These are phyloP conservation scores for Fusarium torreyae DNA, from an alignment of 2,329 filamentous ascomycete species.

Conservation along the genomic window DNA sequence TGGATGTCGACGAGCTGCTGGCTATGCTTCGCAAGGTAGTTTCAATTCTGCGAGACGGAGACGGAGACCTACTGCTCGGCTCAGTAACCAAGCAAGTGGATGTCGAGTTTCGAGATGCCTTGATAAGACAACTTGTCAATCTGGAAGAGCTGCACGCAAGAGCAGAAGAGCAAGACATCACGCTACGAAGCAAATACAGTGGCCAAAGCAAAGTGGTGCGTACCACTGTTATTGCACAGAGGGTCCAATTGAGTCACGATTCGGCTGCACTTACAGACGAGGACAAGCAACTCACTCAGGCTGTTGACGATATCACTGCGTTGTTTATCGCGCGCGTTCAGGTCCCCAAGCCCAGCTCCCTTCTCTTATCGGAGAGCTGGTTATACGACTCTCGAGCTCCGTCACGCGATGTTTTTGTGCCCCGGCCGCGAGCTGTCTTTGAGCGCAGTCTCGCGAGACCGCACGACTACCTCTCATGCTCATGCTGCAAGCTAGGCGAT, in stretches of 20 bases:
- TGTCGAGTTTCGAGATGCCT: slow-evolving; percentile 50
- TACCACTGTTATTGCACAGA: slow-evolving; percentile 85
- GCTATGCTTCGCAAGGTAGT: slow-evolving; percentile 49
- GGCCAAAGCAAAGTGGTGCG: slow-evolving; percentile 78
- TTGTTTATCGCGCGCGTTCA: slow-evolving; percentile 49
- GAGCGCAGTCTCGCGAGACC: slow-evolving; percentile 80
- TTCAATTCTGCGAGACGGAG: slow-evolving; percentile 55
- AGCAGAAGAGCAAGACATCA: slow-evolving; percentile 61
- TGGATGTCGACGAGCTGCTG: slow-evolving; percentile 57
- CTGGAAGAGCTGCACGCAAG: slow-evolving; percentile 63
- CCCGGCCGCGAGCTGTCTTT: slow-evolving; percentile 77
- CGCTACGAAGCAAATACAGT: slow-evolving; percentile 82
- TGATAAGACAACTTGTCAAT: slow-evolving; percentile 61
- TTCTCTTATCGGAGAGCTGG: slow-evolving; percentile 80
- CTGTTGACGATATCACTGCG: slow-evolving; percentile 67
- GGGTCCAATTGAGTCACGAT: slow-evolving; percentile 84
- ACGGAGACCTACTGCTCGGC: slow-evolving; percentile 55
- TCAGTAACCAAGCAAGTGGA: slow-evolving; percentile 53
- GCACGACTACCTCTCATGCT: slow-evolving; percentile 82
- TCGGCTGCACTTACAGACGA: slow-evolving; percentile 78
- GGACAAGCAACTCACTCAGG: slow-evolving; percentile 78
- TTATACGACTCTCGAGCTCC: slow-evolving; percentile 81
- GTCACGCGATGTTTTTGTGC: slow-evolving; percentile 81
- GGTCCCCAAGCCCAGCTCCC: slow-evolving; percentile 52
- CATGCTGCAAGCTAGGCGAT: slow-evolving; percentile 71